Base-by-base conservation (phyloP, 345 rosid genomes). In the Euphorbia pulcherrima region DNA sequence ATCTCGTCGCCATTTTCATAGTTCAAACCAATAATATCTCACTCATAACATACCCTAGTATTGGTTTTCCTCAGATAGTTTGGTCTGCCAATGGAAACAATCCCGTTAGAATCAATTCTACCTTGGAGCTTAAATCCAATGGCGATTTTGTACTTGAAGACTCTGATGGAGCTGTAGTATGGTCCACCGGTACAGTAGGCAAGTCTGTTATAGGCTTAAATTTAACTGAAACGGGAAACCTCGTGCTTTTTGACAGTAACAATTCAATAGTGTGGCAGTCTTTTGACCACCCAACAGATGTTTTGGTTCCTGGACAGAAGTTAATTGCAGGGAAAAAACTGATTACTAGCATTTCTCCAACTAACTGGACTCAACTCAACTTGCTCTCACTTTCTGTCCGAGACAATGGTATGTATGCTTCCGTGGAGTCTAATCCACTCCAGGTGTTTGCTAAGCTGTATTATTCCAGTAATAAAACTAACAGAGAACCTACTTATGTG, bases 131-230 rank as follows among this genome's bases (percentile, higher is more conserved):
- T 23, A 68, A 71, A 1, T 13, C 50, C 0, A 62, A 61, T 12
- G 74, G 73, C 18, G 60, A 55, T 40, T 69, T 79, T 58, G 47
- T 71, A 40, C 27, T 79, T 27, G 26, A 30, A 65, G 79, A 71
- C 24, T 60, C 2, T 0, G 47, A 54, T 10, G 74, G 65, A 14
- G 52, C 60, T 35, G 20, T 53, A 5, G 75, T 61, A 26, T 78
- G 82, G 82, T 71, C 73, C 0, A 60, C 76, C 4, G 33, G 69
- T 28, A 64, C 70, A 21, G 20, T 8, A 6, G 65, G 57, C 0
- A 71, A 68, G 39, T 58, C 72, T 14, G 76, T 56, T 26, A 3
- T 21, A 10, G 67, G 70, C 14, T 35, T 71, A 51, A 61, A 52
- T 44, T 29, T 74, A 30, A 66, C 64, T 8, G 69, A 64, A 0